Percentiles rank a stretch among this genome's conserved stretches.
Evolutionary conservation across 176 grass and related monocot genomes (phyloP).

Genomic region (Raddia distichophylla): DNA sequence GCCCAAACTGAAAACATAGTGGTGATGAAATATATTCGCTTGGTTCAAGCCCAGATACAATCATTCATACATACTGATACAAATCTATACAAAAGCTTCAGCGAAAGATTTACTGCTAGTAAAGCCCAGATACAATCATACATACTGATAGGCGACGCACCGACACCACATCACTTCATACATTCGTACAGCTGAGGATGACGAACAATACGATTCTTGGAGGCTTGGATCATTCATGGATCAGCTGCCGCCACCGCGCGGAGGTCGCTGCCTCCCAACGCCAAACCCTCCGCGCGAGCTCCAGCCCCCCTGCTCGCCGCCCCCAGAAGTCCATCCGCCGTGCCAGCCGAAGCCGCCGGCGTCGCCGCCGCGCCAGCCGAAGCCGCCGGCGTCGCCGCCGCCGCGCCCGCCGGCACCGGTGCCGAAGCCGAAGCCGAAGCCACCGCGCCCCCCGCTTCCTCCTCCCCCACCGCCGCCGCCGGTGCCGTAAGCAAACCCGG

Average conservation of each 20-base stretch:
- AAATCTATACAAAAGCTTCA: neutral
- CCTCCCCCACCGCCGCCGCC: conserved; percentile 35
- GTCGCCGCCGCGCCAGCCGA: conserved; percentile 25
- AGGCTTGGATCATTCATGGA: too few species aligned
- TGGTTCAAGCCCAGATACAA: too few species aligned
- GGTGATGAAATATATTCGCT: too few species aligned
- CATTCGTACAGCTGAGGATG: neutral
- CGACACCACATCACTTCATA: neutral
- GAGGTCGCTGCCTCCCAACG: conserved; percentile 12
- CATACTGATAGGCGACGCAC: neutral
- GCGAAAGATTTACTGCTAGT: neutral
- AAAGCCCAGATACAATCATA: neutral
- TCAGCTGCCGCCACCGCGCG: conserved; percentile 37
- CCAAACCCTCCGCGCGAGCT: conserved; percentile 27
- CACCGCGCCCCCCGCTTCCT: conserved; percentile 35
- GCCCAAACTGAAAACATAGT: neutral
- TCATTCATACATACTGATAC: neutral
- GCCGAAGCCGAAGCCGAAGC: conserved; percentile 21
- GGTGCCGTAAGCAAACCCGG: conserved; percentile 51
- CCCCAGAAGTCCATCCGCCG: neutral
- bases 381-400: conserved; percentile 2
- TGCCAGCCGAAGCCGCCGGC: conserved; percentile 17
- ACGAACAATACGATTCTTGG: neutral
- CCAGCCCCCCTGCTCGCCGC: neutral
- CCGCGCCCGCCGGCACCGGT: neutral